These are phyloP conservation scores for Furcasterigmium sp. DNA, from an alignment of 2,329 filamentous ascomycete genomes.

Conservation along the genomic window DNA sequence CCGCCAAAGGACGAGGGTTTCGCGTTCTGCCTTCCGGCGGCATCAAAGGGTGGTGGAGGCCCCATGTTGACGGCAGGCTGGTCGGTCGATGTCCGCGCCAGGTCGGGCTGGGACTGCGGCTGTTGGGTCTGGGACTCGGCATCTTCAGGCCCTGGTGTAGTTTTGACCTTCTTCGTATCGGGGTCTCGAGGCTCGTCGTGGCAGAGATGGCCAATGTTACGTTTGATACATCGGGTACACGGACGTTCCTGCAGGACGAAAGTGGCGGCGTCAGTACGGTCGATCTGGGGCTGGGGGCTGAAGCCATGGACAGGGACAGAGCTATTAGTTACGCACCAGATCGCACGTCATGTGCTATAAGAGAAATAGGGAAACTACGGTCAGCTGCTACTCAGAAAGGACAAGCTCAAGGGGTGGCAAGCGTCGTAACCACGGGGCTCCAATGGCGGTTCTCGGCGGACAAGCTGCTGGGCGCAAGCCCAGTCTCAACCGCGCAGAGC, in stretches of 20 bases:
- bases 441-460: no score
- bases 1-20: constrained; percentile 11
- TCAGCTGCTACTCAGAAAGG: constrained; percentile 31
- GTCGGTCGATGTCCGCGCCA: constrained; percentile 51
- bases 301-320: constrained; percentile 6
- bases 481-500: no score
- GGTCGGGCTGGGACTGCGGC: constrained; percentile 23
- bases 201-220: constrained; percentile 96
- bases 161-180: constrained; percentile 74
- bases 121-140: constrained; percentile 44
- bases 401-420: constrained; percentile 13
- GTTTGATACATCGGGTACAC: constrained; percentile 95
- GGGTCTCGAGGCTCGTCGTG: constrained; percentile 94
- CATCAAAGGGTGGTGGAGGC: constrained; percentile 40
- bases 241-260: constrained; percentile 69
- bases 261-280: constrained; percentile 15
- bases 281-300: neutral
- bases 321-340: constrained; percentile 58
- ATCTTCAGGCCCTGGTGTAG: constrained; percentile 55
- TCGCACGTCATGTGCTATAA: constrained; percentile 86
- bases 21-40: neutral
- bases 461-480: no score
- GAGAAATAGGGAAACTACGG: constrained; percentile 30
- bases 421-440: no score
- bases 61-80: constrained; percentile 50